Evolutionary conservation across 1,139 yeast species (phyloP).

Genomic region (Pichia inconspicua): DNA sequence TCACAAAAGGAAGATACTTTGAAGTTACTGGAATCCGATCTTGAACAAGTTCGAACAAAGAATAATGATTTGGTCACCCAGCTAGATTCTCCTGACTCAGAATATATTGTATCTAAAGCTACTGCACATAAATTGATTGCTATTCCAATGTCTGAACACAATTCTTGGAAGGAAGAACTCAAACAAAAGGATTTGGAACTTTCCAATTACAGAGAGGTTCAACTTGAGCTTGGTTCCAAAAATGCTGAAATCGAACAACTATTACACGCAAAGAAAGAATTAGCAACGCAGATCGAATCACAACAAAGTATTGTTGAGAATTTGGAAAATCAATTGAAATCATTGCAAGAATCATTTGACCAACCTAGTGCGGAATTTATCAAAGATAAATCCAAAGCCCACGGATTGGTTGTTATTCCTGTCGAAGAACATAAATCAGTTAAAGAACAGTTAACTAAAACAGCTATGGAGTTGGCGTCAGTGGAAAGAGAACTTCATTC

Average conservation of each 20-base stretch:
- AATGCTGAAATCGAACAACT: slow-evolving; percentile 9
- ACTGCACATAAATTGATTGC: not conserved
- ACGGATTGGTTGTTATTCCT: slow-evolving; percentile 27
- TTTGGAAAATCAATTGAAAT: slow-evolving; percentile 6
- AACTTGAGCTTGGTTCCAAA: slow-evolving; percentile 4
- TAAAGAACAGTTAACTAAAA: slow-evolving; percentile 6
- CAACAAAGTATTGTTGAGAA: not conserved
- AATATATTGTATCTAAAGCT: not conserved
- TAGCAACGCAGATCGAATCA: slow-evolving; percentile 2
- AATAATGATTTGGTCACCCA: slow-evolving; percentile 2
- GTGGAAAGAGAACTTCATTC: slow-evolving; percentile 12
- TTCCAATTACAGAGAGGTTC: not conserved
- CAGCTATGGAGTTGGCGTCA: slow-evolving; percentile 6
- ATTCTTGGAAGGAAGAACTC: not conserved
- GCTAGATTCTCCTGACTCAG: slow-evolving; percentile 13
- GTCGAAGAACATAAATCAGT: slow-evolving; percentile 20
- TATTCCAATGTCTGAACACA: not conserved
- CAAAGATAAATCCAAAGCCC: slow-evolving; percentile 23
- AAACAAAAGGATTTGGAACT: slow-evolving; percentile 1
- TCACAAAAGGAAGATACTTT: not conserved
- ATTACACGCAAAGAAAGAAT: not conserved
- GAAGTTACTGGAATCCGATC: not conserved
- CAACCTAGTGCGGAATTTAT: slow-evolving; percentile 20
- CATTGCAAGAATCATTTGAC: slow-evolving; percentile 5
- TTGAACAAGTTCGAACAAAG: not conserved